Conservation (phyloP, 441 rosid species). For the Populus trichocarpa region DNA sequence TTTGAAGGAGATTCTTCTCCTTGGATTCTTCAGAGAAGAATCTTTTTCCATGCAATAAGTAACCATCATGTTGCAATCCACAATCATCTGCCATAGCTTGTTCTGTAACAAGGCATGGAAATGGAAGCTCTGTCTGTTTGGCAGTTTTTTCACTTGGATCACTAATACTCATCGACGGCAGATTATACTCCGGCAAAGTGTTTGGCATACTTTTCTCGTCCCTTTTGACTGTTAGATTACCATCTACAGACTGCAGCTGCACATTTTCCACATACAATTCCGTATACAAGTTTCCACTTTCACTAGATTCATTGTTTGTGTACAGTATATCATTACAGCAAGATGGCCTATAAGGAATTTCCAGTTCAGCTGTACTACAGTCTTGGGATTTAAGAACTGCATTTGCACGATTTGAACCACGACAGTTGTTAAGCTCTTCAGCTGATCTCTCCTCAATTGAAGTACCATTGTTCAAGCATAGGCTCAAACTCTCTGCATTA, state of each 20-base stretch:
- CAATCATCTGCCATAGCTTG: background rate
- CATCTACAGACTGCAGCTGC: constrained; percentile 12
- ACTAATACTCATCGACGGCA: constrained; percentile 13
- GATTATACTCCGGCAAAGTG: constrained; percentile 15
- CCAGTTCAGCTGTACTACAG: constrained; percentile 11
- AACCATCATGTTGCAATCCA: background rate
- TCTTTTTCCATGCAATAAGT: constrained; percentile 9
- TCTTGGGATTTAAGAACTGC: constrained; percentile 7
- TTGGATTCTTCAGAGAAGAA: constrained; percentile 14
- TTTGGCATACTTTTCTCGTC: constrained; percentile 4
- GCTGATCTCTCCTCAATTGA: constrained; percentile 14
- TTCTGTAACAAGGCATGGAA: constrained; percentile 9
- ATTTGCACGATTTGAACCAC: constrained; percentile 11
- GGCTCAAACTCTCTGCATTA: constrained; percentile 8
- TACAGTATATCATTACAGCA: constrained; percentile 6
- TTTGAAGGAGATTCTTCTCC: constrained; percentile 14
- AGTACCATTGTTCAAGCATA: constrained; percentile 7
- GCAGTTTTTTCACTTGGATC: constrained; percentile 16
- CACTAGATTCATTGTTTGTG: constrained; percentile 12
- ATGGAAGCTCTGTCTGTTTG: constrained; percentile 13
- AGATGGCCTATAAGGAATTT: constrained; percentile 17
- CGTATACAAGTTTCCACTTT: constrained; percentile 10
- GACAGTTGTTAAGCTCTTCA: constrained; percentile 18
- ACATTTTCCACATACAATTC: constrained; percentile 18
- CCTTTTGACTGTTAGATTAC: constrained; percentile 14